These are phyloP conservation scores for Leccinellum luteum DNA, from an alignment of 768 basidiomycete genomes.

Conservation along the genomic window DNA sequence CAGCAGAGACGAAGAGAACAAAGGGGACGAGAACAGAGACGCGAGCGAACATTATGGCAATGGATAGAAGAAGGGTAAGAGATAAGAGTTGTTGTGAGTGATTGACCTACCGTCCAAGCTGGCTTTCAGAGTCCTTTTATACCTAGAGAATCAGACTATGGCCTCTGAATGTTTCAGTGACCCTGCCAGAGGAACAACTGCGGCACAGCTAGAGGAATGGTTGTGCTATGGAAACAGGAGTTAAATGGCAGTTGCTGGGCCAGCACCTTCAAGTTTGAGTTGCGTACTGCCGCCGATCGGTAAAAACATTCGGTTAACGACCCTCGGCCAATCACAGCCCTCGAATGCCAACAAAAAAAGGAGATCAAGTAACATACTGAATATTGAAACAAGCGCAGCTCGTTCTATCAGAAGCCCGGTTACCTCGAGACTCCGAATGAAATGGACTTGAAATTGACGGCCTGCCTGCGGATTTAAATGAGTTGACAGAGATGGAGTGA, in stretches of 20 bases:
- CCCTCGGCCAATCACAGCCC: background rate
- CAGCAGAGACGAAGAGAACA: no score
- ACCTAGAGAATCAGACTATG: background rate
- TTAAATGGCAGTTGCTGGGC: background rate
- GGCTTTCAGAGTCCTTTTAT: no score
- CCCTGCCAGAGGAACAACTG: background rate
- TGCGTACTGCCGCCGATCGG: background rate
- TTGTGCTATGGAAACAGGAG: background rate
- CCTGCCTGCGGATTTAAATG: slow-evolving; percentile 1
- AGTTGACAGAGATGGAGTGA: no score
- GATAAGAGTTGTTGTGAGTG: no score
- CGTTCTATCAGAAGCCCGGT: no score
- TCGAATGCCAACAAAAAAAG: background rate
- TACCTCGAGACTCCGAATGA: background rate
- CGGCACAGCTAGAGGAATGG: background rate
- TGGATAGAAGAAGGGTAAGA: no score
- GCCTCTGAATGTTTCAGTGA: background rate
- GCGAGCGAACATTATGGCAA: no score
- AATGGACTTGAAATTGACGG: no score
- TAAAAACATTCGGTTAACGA: background rate
- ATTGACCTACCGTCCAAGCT: no score
- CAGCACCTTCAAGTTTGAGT: background rate
- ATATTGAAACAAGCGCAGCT: background rate
- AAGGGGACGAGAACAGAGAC: no score
- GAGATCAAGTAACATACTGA: background rate